phyloP scores from a whole-genome alignment of 2,329 filamentous ascomycete genomes.

The Diaporthe citri region DNA sequence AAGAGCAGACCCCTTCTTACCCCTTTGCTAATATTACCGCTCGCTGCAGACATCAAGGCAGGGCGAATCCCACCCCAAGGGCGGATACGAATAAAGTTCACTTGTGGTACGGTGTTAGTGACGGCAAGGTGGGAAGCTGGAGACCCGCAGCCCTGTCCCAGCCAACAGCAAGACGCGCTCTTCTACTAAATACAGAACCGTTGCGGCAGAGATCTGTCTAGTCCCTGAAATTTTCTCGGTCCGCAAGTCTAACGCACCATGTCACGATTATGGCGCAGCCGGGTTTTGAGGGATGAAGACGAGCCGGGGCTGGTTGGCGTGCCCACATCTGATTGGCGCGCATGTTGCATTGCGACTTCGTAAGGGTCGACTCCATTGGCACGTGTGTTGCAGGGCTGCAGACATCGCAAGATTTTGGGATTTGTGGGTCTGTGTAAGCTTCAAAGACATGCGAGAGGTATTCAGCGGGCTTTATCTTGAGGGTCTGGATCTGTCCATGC shows the following conservation, averaged over 20 bases:
- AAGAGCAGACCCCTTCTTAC: too few relatives aligned
- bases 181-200: not conserved
- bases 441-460: not conserved
- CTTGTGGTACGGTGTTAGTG: not conserved
- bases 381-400: constrained; percentile 10
- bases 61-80: too few relatives aligned
- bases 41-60: too few relatives aligned
- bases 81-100: not conserved
- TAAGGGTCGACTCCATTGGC: not conserved
- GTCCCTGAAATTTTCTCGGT: not conserved
- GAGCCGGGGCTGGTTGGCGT: constrained; percentile 13
- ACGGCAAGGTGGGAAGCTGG: not conserved
- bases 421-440: constrained; percentile 2
- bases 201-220: not conserved
- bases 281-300: constrained; percentile 13
- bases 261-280: not conserved
- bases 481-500: constrained; percentile 9
- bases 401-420: constrained; percentile 13
- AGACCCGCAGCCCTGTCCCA: not conserved
- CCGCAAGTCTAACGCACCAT: too few relatives aligned
- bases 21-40: too few relatives aligned
- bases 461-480: not conserved
- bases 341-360: not conserved
- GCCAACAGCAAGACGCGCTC: not conserved
- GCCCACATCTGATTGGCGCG: constrained; percentile 24